A percentile compares a stretch with the other conserved stretches of the same genome.
These are phyloP conservation scores for Fomitopsis pinicola DNA, from an alignment of 1,284 basidiomycete species.

Conservation along the genomic window DNA sequence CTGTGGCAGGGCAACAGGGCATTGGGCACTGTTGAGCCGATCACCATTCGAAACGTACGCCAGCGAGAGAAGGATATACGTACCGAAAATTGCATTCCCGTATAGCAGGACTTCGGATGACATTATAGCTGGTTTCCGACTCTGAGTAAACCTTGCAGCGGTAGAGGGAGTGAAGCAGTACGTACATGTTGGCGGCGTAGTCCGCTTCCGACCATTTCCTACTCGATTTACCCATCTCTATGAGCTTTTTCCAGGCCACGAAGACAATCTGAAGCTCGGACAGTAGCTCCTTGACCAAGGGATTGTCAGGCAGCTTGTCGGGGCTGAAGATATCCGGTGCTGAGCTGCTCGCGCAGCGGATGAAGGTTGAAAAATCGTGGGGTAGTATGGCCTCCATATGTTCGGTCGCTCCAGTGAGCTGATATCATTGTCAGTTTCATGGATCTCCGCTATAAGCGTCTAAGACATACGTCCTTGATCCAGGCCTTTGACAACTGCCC, in stretches of 20 bases:
- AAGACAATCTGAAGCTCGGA: slow-evolving; percentile 37
- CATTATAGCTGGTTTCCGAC: slow-evolving; percentile 36
- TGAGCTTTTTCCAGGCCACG: slow-evolving; percentile 40
- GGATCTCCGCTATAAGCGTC: not conserved
- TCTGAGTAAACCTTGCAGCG: not conserved
- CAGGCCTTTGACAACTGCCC: slow-evolving; percentile 25
- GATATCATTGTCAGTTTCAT: not conserved
- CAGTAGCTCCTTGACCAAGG: slow-evolving; percentile 25
- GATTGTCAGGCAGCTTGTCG: slow-evolving; percentile 13
- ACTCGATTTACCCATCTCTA: slow-evolving; percentile 37
- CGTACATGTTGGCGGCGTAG: slow-evolving; percentile 50
- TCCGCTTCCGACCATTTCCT: slow-evolving; percentile 52
- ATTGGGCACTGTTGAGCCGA: slow-evolving; percentile 36
- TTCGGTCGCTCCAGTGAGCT: slow-evolving; percentile 27
- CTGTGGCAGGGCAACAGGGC: slow-evolving; percentile 45
- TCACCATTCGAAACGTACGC: not conserved
- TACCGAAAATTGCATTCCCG: slow-evolving; percentile 39
- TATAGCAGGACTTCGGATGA: slow-evolving; percentile 43
- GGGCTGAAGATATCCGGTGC: slow-evolving; percentile 40
- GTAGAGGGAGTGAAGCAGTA: not conserved
- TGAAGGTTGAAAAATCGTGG: slow-evolving; percentile 35
- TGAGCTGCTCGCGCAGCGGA: slow-evolving; percentile 31
- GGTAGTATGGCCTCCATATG: slow-evolving; percentile 23
- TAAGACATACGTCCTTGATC: slow-evolving; percentile 21
- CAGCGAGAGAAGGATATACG: slow-evolving; percentile 2